Conservation (phyloP, 2,329 filamentous ascomycete species). For the Calonectria pauciramosa region DNA sequence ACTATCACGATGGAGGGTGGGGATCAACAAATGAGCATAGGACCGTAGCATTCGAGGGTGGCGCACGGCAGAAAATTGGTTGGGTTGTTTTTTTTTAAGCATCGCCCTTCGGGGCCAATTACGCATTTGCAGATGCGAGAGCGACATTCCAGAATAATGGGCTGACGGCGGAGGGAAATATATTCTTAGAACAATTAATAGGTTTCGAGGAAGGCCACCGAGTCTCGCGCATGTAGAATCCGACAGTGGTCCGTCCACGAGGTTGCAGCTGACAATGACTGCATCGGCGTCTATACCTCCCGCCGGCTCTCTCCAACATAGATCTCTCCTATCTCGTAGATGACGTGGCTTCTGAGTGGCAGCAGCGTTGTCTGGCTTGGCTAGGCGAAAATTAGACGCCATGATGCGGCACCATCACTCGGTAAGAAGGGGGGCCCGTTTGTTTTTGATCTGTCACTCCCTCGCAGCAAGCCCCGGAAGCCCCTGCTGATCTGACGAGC, state of each 20-base stretch:
- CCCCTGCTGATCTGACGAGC: not conserved
- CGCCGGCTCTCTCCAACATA: not conserved
- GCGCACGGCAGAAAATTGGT: constrained; percentile 14
- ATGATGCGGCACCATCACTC: not conserved
- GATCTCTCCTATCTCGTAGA: not conserved
- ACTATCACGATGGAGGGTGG: constrained; percentile 21
- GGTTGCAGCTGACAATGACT: constrained; percentile 14
- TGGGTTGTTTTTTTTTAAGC: not conserved
- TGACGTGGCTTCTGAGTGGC: constrained; percentile 8
- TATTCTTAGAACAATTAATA: constrained; percentile 10
- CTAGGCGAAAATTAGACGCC: constrained; percentile 2
- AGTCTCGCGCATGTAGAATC: not conserved
- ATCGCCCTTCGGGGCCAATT: not conserved
- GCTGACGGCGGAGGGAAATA: constrained; percentile 2
- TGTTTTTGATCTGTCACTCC: not conserved
- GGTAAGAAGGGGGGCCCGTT: not conserved
- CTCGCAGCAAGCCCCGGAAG: not conserved
- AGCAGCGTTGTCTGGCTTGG: not conserved
- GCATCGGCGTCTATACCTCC: constrained; percentile 5
- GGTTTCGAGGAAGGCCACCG: not conserved
- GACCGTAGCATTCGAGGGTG: not conserved
- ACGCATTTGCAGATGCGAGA: not conserved
- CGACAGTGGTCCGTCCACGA: not conserved
- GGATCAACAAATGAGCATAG: not conserved
- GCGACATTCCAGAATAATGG: constrained; percentile 13